Evolutionary conservation across 2,329 filamentous ascomycete species (phyloP), one percentile per base, ranked within the genome.

Genomic region (Alternaria rosae): DNA sequence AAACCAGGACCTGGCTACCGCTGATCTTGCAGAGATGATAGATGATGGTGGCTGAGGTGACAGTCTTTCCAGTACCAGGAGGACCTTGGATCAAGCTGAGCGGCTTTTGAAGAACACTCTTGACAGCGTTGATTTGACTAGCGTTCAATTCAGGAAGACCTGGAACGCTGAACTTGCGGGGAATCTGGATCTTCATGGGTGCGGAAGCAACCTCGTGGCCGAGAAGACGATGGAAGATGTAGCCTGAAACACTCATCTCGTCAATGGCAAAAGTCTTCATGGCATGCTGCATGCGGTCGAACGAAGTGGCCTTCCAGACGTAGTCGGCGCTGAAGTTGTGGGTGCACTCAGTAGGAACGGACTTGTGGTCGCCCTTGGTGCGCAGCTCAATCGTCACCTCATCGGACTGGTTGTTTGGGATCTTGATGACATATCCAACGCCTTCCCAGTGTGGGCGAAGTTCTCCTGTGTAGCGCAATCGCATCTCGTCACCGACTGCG

Each of bases 221-320:
- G 30, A 99, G 88, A 21, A 99, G 87, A 69, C 95, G 95, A 79
- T 99, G 95, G 83, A 98, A 99, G 68, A 99, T 97, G 81, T 97
- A 99, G 38, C 95, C 95, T 21, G 95, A 98, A 44, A 99, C 94
- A 75, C 94, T 97, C 91, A 97, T 92, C 80, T 99, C 95, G 71
- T 99, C 94, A 45, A 98, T 89, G 6, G 95, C 95, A 77, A 99
- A 99, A 0, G 93, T 98, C 85, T 97, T 98, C 94, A 99, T 98
- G 57, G 95, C 96, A 69, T 94, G 89, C 80, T 99, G 95, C 95
- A 99, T 99, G 66, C 95, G 94, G 76, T 99, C 95, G 78, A 99
- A 99, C 0, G 94, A 98, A 0, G 96, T 99, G 13, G 96, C 95
- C 79, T 99, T 99, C 95, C 95, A 99, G 58, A 99, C 95, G 76